Conservation (phyloP, 2,329 filamentous ascomycete species). For the Fusarium sp. region DNA sequence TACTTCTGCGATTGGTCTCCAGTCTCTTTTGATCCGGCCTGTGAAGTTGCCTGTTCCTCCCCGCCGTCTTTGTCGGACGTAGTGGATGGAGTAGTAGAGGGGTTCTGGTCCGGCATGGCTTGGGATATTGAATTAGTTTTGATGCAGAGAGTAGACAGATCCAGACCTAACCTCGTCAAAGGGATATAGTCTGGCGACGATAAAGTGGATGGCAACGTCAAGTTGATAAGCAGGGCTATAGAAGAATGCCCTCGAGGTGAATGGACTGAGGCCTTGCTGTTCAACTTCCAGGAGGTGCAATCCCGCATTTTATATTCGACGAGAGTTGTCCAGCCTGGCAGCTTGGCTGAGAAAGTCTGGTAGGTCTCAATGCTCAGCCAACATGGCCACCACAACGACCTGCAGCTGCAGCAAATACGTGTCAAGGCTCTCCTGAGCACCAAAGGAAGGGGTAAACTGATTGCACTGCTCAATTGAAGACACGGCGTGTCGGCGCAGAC, state of each 20-base stretch:
- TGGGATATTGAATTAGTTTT: not conserved
- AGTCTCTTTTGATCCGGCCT: not conserved
- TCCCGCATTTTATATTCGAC: not conserved
- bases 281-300: not conserved
- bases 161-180: too few relatives aligned
- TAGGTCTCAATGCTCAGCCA: not conserved
- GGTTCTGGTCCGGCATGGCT: not conserved
- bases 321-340: not conserved
- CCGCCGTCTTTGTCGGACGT: not conserved
- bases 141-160: too few relatives aligned
- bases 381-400: not conserved
- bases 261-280: not conserved
- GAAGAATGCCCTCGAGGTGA: not conserved
- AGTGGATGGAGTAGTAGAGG: not conserved
- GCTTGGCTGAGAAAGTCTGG: not conserved
- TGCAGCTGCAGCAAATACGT: not conserved
- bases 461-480: not conserved
- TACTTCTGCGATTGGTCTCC: not conserved
- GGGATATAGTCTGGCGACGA: not conserved
- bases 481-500: not conserved
- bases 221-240: not conserved
- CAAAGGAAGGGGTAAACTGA: not conserved
- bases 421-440: not conserved
- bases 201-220: not conserved
- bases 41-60: not conserved